These are phyloP conservation scores for Pseudozyma tsukubaensis DNA, from an alignment of 1,284 basidiomycete species.

Conservation along the genomic window DNA sequence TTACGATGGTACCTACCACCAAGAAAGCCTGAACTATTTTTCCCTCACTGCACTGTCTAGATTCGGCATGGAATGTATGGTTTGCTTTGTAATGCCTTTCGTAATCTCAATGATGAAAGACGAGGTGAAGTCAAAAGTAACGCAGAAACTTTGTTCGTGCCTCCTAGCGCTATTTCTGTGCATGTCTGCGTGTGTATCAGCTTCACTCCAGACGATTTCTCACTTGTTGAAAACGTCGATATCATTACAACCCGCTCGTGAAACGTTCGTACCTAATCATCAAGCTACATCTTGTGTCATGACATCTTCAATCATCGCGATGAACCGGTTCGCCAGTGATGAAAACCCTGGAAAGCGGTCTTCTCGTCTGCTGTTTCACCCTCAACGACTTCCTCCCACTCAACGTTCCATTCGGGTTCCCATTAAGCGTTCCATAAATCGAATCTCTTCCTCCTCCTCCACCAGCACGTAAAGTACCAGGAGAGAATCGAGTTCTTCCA, in stretches of 20 bases:
- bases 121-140: no score
- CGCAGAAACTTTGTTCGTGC: no score
- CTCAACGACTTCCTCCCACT: conserved; percentile 46
- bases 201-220: no score
- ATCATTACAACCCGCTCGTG: background rate
- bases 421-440: conserved; percentile 25
- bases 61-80: background rate
- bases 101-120: no score
- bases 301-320: conserved; percentile 16
- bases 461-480: background rate
- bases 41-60: no score
- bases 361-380: conserved; percentile 27
- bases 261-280: background rate
- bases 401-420: conserved; percentile 35
- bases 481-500: conserved; percentile 17
- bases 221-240: background rate
- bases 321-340: conserved; percentile 46
- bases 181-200: no score
- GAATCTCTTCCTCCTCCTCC: conserved; percentile 3
- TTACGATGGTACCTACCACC: conserved; percentile 49
- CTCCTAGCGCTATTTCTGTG: no score
- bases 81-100: background rate
- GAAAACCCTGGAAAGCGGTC: conserved; percentile 49
- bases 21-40: conserved; percentile 27
- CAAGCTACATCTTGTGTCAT: background rate